Conservation (phyloP, 2,329 filamentous ascomycete genomes). For the Aureobasidium sp. region DNA sequence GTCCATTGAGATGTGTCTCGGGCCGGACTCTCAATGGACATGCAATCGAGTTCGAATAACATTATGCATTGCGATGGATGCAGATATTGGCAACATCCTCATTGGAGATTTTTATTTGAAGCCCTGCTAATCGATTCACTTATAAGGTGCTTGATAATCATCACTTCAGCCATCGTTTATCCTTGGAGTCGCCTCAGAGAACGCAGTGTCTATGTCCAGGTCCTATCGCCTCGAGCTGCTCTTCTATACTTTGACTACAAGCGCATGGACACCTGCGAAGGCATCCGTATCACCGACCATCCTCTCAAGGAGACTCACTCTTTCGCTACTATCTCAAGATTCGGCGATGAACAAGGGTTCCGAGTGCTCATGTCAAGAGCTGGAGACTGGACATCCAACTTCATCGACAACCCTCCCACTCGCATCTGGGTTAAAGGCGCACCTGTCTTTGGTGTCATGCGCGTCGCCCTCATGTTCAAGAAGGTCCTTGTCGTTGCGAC, state of each 20-base stretch:
- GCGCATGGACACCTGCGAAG: slow-evolving; percentile 26
- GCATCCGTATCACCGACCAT: slow-evolving; percentile 50
- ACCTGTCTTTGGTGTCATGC: slow-evolving; percentile 58
- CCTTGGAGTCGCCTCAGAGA: slow-evolving; percentile 67
- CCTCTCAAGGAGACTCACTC: slow-evolving; percentile 66
- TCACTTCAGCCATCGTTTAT: slow-evolving; percentile 57
- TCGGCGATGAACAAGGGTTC: slow-evolving; percentile 45
- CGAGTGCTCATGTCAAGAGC: slow-evolving; percentile 64
- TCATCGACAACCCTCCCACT: slow-evolving; percentile 53
- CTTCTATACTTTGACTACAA: slow-evolving; percentile 61
- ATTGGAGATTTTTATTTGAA: not conserved
- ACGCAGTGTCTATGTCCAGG: slow-evolving; percentile 56
- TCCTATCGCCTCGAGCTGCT: slow-evolving; percentile 63
- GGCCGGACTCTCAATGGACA: not conserved
- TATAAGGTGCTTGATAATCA: slow-evolving; percentile 45
- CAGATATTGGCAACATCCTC: not conserved
- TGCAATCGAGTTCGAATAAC: not conserved
- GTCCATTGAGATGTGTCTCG: not conserved
- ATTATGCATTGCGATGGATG: not conserved
- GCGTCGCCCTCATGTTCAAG: slow-evolving; percentile 57
- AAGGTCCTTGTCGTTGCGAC: slow-evolving; percentile 60
- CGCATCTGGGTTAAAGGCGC: slow-evolving; percentile 61
- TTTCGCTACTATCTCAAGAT: slow-evolving; percentile 64
- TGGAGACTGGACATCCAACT: slow-evolving; percentile 63
- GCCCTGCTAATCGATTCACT: not conserved